Base-by-base conservation (phyloP, 331 rosid species). In the Pyracantha coccinea region DNA sequence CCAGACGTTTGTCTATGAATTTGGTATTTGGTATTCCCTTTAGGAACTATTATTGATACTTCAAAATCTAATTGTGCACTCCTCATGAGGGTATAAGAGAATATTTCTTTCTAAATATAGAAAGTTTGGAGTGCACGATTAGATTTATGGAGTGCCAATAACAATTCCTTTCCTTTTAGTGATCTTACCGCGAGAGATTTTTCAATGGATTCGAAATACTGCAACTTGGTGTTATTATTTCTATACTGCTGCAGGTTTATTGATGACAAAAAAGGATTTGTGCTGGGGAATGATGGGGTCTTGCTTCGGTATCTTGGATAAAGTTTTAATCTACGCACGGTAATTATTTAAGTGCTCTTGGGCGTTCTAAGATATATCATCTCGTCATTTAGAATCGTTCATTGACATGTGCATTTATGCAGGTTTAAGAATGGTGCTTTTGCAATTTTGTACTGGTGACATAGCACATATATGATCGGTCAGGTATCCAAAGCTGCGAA, bases 251-350 rank as follows among this genome's bases (percentile, higher is more conserved):
- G 78, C 92, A 94, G 97, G 88, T 94, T 94, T 83, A 83, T 92
- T 68, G 76, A 94, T 77, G 96, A 90, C 55, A 92, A 80, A 75
- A 90, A 84, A 65, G 99, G 99, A 65, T 94, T 94, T 80, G 97
- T 94, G 63, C 81, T 94, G 79, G 99, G 99, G 75, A 94, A 94
- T 35, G 97, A 92, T 71, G 97, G 97, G 47, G 99, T 94, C 76
- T 83, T 94, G 83, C 97, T 94, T 73, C 97, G 97, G 79, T 92
- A 92, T 80, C 99, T 94, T 71, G 96, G 93, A 78, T 94, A 77
- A 86, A 84, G 77, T 57, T 78, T 69, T 69, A 41, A 72, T 74
- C 28, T 77, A 73, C 68, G 54, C 83, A 28, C 61, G 96, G 94
- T 89, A 89, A 86, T 68, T 13, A 88, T 86, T 72, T 24, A 35